Percentiles rank a stretch among this genome's conserved stretches.
These are phyloP conservation scores for Bremia lactucae DNA, from an alignment of 352 stramenopile genomes.

Conservation along the genomic window DNA sequence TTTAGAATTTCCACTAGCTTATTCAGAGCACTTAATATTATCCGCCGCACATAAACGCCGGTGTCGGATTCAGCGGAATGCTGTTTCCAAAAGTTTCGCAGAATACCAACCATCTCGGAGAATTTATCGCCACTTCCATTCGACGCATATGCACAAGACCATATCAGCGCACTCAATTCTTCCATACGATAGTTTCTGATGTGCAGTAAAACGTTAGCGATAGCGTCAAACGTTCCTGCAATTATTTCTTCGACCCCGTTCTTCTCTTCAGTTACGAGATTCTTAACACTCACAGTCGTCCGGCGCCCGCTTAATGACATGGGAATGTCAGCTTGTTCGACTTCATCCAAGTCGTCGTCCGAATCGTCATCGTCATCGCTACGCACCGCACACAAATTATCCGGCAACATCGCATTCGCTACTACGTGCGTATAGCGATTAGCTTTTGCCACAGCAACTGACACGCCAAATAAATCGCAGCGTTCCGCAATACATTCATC, in stretches of 20 bases:
- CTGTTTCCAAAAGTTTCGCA: conserved; percentile 27
- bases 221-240: conserved; percentile 51
- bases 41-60: conserved; percentile 48
- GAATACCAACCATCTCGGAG: conserved; percentile 38
- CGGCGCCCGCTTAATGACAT: conserved; percentile 38
- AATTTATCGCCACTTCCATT: conserved; percentile 18
- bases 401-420: conserved; percentile 12
- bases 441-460: conserved; percentile 31
- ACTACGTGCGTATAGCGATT: conserved; percentile 19
- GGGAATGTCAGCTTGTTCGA: conserved; percentile 34
- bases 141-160: conserved; percentile 39
- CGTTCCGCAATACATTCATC: conserved; percentile 27
- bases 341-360: conserved; percentile 28
- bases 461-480: conserved; percentile 65
- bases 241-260: conserved; percentile 47
- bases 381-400: conserved; percentile 19
- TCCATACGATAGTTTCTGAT: conserved; percentile 48
- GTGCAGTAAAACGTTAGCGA: conserved; percentile 42
- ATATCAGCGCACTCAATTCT: conserved; percentile 54
- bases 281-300: conserved; percentile 25
- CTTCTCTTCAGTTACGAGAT: conserved; percentile 43
- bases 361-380: conserved; percentile 34
- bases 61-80: conserved; percentile 15
- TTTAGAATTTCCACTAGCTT: conserved; percentile 68
- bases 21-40: conserved; percentile 69